Conservation (phyloP, 2,329 filamentous ascomycete species). For the Diaporthe velutina region DNA sequence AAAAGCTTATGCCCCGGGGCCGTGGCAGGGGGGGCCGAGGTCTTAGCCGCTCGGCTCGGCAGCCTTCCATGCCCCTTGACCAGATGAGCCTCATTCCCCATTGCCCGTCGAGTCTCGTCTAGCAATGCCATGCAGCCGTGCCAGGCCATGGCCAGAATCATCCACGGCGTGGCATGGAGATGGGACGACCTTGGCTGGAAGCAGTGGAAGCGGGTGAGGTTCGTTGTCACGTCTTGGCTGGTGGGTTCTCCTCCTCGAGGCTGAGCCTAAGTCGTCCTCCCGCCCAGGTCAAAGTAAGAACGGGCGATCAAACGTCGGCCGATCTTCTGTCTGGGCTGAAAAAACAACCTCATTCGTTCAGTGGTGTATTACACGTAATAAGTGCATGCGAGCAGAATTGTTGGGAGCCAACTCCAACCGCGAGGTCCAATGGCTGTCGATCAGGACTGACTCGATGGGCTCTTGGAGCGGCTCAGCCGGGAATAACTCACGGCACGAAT, state of each 20-base stretch:
- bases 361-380: not conserved
- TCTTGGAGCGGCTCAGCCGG: conserved; percentile 23
- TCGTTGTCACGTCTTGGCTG: conserved; percentile 15
- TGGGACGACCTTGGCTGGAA: conserved; percentile 22
- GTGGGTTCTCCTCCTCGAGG: not conserved
- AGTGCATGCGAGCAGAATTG: not conserved
- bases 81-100: conserved; percentile 1
- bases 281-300: conserved; percentile 11
- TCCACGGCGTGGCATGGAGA: conserved; percentile 6
- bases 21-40: not conserved
- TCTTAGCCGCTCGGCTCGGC: conserved; percentile 12
- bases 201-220: not conserved
- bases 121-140: conserved; percentile 16
- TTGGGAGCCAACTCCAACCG: conserved; percentile 2
- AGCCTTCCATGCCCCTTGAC: conserved; percentile 7
- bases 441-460: conserved; percentile 14
- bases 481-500: not conserved
- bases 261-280: not conserved
- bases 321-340: conserved; percentile 17
- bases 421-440: not conserved
- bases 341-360: not conserved
- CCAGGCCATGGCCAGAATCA: conserved; percentile 6
- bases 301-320: conserved; percentile 28
- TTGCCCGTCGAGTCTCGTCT: not conserved
- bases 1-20: conserved; percentile 1